Base-by-base conservation (phyloP, 805 yeast species). In the Lipomyces yamadae region DNA sequence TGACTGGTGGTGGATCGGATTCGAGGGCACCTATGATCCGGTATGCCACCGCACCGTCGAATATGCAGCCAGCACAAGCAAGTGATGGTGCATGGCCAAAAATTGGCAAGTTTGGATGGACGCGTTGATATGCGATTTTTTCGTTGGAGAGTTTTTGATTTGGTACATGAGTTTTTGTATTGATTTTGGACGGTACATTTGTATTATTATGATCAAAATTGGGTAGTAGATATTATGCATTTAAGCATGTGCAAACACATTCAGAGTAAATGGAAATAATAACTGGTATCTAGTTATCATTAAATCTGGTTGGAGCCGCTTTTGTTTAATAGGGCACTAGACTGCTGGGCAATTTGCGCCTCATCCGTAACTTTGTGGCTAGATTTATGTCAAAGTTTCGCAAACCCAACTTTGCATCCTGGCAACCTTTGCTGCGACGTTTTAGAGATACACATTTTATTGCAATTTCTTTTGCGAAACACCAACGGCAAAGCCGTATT, bases 31-130 rank as follows among this genome's bases (percentile, higher is more conserved):
- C 35, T 24, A 18, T 56, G 7, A 15, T 45, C 5, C 32, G n/a
- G 6, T 15, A 35, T 33, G 10, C 61, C 10, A 53, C 30, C 30
- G 35, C 61, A 24, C 32, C 52, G 56, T n/a, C 54, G 11, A 29
- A 58, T 15, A 24, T 54, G 42, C 48, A 39, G 60, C 11, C 37
- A 8, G 33, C 52, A 35, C 60, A 35, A 56, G 60, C 15, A 54
- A 42, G 56, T 15, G 29, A 8, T 10, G 37, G 55, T 48, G 58
- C 69, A 2, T 66, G 70, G 70, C 57, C 70, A 7, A 66, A 56
- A 33, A 65, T 62, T 33, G 64, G 70, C 15, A 67, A 62, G 39
- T 67, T 67, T 62, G 63, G 63, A 4, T 67, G 70, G 70, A 60
- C 58, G 34, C 56, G 69, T 8, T 67, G 54, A 56, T 18, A 42